Base-by-base conservation (phyloP, 768 basidiomycete species). In the Leccinum disarticulatum region DNA sequence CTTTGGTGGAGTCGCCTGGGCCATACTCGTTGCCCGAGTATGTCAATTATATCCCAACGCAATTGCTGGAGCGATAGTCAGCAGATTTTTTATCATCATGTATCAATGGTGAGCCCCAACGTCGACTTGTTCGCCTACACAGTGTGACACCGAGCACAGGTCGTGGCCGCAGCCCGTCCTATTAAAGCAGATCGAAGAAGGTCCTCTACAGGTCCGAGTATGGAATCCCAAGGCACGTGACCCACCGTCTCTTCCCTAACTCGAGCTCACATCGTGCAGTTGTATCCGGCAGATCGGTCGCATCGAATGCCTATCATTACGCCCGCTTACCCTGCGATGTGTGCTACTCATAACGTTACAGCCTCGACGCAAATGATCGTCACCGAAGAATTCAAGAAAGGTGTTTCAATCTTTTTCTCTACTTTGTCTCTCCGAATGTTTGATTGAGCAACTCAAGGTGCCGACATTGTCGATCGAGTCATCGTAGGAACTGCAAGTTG, bases 261-360 rank as follows among this genome's bases (percentile, higher is more conserved):
- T 13, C 0, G 7, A 28, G 19, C 55, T 68, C 9, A 69, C 49
- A 19, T 13, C 53, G n/a, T 41, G 22, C 60, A 95, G 91, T 74
- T 97, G 56, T 98, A 96, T 73, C 94, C 94, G 5, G 85, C 85
- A 60, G 95, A 98, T 74, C 83, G 91, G 59, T 84, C 91, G n/a
- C 97, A 99, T 76, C 84, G 93, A 64, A 98, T 98, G 97, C 97
- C 97, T 13, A 98, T 99, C 69, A 98, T 99, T 67, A 99, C 97
- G 2, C 97, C 97, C 3, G 95, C 97, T 11, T 99, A 98, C 75
- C 97, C 97, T 50, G 88, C 96, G 6, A 99, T 99, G 96, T 98
- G 96, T 73, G 86, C 96, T 27, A 99, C 97, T 17, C 97, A 99
- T 77, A 99, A 98, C 68, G 95, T 98, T 61, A 95, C 94, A 54